These are phyloP conservation scores for Nicotiana knightiana DNA, from an alignment of 257 asterid genomes.

Conservation along the genomic window DNA sequence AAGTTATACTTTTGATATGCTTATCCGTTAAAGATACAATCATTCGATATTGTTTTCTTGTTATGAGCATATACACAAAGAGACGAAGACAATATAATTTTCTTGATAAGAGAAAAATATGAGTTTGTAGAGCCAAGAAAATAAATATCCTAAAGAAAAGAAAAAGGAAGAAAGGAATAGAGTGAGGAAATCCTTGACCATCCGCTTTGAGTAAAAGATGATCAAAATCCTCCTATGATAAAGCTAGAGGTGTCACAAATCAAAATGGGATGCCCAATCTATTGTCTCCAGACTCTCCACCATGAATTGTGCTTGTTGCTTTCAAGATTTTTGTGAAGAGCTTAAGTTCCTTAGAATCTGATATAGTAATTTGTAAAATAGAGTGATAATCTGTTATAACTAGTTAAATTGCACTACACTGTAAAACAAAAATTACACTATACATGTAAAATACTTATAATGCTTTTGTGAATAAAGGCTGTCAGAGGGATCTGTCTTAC, in stretches of 20 bases:
- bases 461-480: background rate
- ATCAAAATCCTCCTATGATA: background rate
- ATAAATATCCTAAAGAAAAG: background rate
- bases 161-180: too few species aligned
- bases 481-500: background rate
- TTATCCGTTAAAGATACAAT: background rate
- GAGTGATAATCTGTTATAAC: background rate
- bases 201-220: background rate
- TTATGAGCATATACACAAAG: background rate
- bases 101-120: background rate
- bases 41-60: background rate
- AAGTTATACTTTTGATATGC: background rate
- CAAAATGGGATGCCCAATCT: constrained; percentile 3
- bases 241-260: background rate
- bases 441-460: too few species aligned
- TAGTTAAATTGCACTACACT: background rate
- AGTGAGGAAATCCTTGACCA: background rate
- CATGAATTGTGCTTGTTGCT: constrained; percentile 23
- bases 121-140: background rate
- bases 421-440: too few species aligned
- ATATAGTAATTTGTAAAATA: background rate
- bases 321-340: constrained; percentile 22
- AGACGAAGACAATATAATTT: background rate
- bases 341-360: too few species aligned
- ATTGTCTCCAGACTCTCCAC: background rate